Evolutionary conservation across 805 yeast species (phyloP).

Genomic region (Kodamaea nitidulidarum): DNA sequence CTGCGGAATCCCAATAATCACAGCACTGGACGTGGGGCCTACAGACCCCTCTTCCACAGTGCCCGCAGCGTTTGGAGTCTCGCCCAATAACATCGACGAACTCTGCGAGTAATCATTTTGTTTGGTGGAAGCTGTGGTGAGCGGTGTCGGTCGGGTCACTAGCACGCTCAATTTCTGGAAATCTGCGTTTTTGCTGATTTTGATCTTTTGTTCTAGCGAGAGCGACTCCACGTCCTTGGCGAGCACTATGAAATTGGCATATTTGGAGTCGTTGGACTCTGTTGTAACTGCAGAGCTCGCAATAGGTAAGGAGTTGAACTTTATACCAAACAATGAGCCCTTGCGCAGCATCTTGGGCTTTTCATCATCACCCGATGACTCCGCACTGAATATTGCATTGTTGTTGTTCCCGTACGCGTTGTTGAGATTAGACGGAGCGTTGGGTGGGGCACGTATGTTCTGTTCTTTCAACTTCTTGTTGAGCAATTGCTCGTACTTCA

Average conservation of each 20-base stretch:
- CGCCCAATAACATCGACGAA: constrained; percentile 30
- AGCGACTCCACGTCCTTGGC: constrained; percentile 32
- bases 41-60: constrained; percentile 19
- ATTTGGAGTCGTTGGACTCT: constrained; percentile 8
- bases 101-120: constrained; percentile 30
- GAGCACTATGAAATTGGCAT: constrained; percentile 16
- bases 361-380: constrained; percentile 13
- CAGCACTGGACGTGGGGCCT: constrained; percentile 27
- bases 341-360: constrained; percentile 26
- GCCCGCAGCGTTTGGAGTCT: constrained; percentile 10
- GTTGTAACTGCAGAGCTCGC: constrained; percentile 2
- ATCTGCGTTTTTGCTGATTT: constrained; percentile 25
- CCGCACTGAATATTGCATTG: background rate
- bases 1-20: constrained; percentile 39
- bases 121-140: constrained; percentile 12
- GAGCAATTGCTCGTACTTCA: constrained; percentile 38
- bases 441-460: constrained; percentile 3
- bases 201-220: constrained; percentile 30
- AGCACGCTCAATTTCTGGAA: constrained; percentile 30
- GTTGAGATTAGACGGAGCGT: constrained; percentile 5
- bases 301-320: constrained; percentile 26
- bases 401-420: constrained; percentile 6
- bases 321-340: constrained; percentile 38
- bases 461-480: constrained; percentile 33
- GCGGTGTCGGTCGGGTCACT: constrained; percentile 33